A percentile compares a stretch with the other conserved stretches of the same genome.
Evolutionary conservation across 2,329 filamentous ascomycete genomes (phyloP).

Genomic region (Capronia epimyces): DNA sequence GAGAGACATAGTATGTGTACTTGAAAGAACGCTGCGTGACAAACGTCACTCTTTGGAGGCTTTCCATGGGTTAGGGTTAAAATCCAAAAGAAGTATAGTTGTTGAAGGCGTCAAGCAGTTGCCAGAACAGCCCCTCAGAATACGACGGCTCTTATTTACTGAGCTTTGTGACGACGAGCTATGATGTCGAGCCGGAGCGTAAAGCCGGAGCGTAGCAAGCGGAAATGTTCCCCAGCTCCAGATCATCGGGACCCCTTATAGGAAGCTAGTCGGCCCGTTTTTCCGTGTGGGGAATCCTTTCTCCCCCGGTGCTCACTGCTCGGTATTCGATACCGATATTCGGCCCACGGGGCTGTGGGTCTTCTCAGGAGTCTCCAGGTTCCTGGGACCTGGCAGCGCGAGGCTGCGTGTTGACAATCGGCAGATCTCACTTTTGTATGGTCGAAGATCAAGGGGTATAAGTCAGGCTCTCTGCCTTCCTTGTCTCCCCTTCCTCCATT

Average conservation of each 20-base stretch:
- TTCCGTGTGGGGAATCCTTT: background rate
- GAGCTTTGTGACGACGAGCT: no score
- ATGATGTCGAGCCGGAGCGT: no score
- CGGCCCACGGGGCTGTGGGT: background rate
- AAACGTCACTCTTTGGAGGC: constrained; percentile 14
- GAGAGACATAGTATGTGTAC: constrained; percentile 41
- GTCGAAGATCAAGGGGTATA: background rate
- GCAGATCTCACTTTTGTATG: background rate
- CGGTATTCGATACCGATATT: background rate
- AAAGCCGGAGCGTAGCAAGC: no score
- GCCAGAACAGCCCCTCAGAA: no score
- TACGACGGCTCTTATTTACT: no score
- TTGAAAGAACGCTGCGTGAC: constrained; percentile 24
- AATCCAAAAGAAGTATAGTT: no score
- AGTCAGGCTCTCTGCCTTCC: background rate
- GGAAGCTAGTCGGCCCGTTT: background rate
- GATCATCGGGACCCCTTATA: no score
- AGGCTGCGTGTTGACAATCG: background rate
- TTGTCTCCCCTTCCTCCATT: no score
- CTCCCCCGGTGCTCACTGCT: background rate
- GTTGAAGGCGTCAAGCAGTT: no score
- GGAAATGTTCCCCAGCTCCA: no score
- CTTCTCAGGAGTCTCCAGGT: background rate
- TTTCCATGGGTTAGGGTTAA: constrained; percentile 8
- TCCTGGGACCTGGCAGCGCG: background rate